Evolutionary conservation across 2,329 filamentous ascomycete genomes (phyloP).

Genomic region (Fusarium nurragi): DNA sequence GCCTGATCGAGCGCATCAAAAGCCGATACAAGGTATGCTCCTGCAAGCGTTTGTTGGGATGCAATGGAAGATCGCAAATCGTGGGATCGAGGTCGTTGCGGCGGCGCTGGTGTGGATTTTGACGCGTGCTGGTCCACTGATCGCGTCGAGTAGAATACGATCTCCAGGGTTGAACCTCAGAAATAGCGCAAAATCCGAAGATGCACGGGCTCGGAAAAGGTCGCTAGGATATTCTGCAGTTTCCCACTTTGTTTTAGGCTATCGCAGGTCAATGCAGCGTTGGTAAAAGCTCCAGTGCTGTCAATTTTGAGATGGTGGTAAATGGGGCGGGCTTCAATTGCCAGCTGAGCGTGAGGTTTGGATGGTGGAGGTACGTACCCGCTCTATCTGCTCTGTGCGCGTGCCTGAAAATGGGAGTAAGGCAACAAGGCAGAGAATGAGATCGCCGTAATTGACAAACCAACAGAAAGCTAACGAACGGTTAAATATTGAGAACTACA

Average conservation of each 20-base stretch:
- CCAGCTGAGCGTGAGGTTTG: slow-evolving; percentile 30
- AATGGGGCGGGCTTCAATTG: slow-evolving; percentile 30
- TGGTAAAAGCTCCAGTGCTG: slow-evolving; percentile 30
- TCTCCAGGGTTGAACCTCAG: slow-evolving; percentile 12
- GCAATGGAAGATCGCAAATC: slow-evolving; percentile 45
- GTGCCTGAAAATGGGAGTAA: slow-evolving; percentile 44
- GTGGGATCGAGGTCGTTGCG: slow-evolving; percentile 28
- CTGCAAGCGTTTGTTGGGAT: slow-evolving; percentile 26
- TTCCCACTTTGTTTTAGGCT: slow-evolving; percentile 10
- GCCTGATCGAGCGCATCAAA: slow-evolving; percentile 45
- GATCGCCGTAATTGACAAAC: background rate
- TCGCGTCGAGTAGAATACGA: slow-evolving; percentile 41
- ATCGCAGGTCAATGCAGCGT: slow-evolving; percentile 25
- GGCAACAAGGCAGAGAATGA: slow-evolving; percentile 49
- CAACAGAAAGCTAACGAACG: background rate
- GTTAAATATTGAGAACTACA: background rate
- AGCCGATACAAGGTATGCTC: slow-evolving; percentile 5
- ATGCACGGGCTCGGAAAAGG: background rate
- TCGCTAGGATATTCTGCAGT: background rate
- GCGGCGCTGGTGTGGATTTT: slow-evolving; percentile 42
- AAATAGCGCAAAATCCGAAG: slow-evolving; percentile 5
- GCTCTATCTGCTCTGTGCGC: slow-evolving; percentile 17
- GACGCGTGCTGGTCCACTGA: slow-evolving; percentile 44
- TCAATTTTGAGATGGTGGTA: slow-evolving; percentile 38
- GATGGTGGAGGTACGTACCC: slow-evolving; percentile 45